phyloP scores from a whole-genome alignment of 1,284 basidiomycete species.

The Marasmius oreades region DNA sequence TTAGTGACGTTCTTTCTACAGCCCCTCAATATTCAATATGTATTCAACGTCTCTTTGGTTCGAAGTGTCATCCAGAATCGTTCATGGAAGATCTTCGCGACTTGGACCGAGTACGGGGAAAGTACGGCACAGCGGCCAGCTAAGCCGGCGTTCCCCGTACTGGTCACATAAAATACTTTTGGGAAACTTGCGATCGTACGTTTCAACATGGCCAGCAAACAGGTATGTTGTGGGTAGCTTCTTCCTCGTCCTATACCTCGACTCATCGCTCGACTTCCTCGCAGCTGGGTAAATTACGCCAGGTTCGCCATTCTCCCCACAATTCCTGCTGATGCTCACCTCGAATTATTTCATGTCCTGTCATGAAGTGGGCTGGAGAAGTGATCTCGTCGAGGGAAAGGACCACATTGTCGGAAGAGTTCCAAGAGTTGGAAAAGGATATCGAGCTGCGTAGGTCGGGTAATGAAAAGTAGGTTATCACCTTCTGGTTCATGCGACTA shows the following conservation, averaged over 20 bases:
- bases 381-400: slow-evolving; percentile 72
- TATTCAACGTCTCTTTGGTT: no score
- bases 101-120: no score
- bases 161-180: background rate
- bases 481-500: background rate
- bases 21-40: no score
- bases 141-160: background rate
- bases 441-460: slow-evolving; percentile 66
- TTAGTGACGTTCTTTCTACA: no score
- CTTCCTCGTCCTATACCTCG: slow-evolving; percentile 1
- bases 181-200: background rate
- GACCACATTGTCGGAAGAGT: slow-evolving; percentile 60
- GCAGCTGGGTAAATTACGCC: slow-evolving; percentile 64
- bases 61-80: no score
- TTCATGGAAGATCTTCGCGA: no score
- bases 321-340: slow-evolving; percentile 22
- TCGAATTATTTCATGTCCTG: slow-evolving; percentile 18
- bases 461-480: slow-evolving; percentile 49
- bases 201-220: slow-evolving; percentile 51
- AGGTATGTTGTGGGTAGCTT: slow-evolving; percentile 32
- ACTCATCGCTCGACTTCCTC: background rate
- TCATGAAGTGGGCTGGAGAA: slow-evolving; percentile 68
- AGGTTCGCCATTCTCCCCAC: slow-evolving; percentile 34
- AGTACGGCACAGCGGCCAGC: no score
- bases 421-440: slow-evolving; percentile 65